These are phyloP conservation scores for Hypomyces rosellus DNA, from an alignment of 2,329 filamentous ascomycete genomes.

Conservation along the genomic window DNA sequence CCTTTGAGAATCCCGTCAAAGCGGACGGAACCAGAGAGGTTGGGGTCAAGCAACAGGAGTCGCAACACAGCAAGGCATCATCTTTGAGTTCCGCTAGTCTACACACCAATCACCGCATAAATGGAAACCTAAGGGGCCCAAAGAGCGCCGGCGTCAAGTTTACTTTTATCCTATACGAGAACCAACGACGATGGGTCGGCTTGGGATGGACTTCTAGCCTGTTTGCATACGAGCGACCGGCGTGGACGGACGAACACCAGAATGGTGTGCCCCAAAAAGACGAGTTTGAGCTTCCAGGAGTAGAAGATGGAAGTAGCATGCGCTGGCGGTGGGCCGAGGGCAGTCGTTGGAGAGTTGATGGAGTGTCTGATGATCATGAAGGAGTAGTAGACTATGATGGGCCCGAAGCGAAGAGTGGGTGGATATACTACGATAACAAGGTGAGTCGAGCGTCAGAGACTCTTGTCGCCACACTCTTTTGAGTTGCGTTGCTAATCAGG, in stretches of 20 bases:
- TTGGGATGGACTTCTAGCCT: constrained; percentile 91
- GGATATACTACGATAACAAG: constrained; percentile 99
- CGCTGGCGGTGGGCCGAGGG: constrained; percentile 73
- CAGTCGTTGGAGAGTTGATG: constrained; percentile 82
- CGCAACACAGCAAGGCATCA: constrained; percentile 39
- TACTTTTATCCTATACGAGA: constrained; percentile 94
- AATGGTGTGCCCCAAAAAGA: constrained; percentile 73
- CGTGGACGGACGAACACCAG: constrained; percentile 95
- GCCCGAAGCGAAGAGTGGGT: constrained; percentile 64
- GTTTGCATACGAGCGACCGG: constrained; percentile 79
- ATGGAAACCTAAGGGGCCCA: constrained; percentile 27
- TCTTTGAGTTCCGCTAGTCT: constrained; percentile 18
- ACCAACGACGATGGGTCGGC: constrained; percentile 90
- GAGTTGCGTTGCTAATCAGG: background rate
- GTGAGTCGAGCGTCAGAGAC: constrained; percentile 37
- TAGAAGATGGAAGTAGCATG: constrained; percentile 53
- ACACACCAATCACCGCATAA: constrained; percentile 21
- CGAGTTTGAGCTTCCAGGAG: constrained; percentile 55
- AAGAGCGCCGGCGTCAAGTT: constrained; percentile 80
- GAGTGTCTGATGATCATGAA: constrained; percentile 47
- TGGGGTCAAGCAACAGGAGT: constrained; percentile 25
- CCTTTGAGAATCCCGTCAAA: constrained; percentile 52
- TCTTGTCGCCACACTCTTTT: background rate
- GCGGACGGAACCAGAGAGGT: constrained; percentile 15
- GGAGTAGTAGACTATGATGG: constrained; percentile 47